A percentile compares a stretch with the other conserved stretches of the same genome.
These are phyloP conservation scores for Melampsora larici-populina DNA, from an alignment of 1,284 basidiomycete species.

Conservation along the genomic window DNA sequence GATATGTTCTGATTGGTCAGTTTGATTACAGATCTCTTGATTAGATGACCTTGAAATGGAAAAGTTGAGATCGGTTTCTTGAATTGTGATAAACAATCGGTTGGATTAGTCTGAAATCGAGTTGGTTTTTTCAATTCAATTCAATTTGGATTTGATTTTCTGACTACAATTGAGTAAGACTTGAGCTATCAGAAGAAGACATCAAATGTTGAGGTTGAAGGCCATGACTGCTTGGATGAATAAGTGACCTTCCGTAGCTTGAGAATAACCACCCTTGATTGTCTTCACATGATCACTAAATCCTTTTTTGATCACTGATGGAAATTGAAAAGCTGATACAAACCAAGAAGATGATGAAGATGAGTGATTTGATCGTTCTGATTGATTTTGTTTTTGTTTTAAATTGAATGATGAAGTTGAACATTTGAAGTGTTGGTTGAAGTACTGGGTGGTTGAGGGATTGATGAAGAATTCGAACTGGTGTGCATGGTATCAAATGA, in stretches of 20 bases:
- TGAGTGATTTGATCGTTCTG: neutral
- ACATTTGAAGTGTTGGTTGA: too few relatives aligned
- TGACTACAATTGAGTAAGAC: neutral
- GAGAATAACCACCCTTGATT: conserved; percentile 15
- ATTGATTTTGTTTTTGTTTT: conserved; percentile 29
- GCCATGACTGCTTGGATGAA: neutral
- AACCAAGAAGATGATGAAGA: too few relatives aligned
- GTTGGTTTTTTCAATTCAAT: neutral
- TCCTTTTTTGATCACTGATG: conserved; percentile 40
- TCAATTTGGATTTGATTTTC: neutral
- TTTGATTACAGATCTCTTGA: too few relatives aligned
- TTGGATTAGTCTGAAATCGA: neutral
- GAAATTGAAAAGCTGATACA: conserved; percentile 32
- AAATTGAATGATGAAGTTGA: neutral
- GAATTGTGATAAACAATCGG: neutral
- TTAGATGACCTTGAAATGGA: too few relatives aligned
- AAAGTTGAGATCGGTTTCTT: neutral
- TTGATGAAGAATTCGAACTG: too few relatives aligned
- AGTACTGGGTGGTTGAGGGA: too few relatives aligned
- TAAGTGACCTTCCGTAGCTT: neutral
- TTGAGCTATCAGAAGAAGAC: neutral
- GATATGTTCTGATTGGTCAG: neutral
- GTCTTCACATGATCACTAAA: conserved; percentile 39
- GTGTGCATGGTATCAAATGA: too few relatives aligned
- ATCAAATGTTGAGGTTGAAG: neutral